Base-by-base conservation (phyloP, 2,329 filamentous ascomycete genomes). In the Sclerotinia minor region DNA sequence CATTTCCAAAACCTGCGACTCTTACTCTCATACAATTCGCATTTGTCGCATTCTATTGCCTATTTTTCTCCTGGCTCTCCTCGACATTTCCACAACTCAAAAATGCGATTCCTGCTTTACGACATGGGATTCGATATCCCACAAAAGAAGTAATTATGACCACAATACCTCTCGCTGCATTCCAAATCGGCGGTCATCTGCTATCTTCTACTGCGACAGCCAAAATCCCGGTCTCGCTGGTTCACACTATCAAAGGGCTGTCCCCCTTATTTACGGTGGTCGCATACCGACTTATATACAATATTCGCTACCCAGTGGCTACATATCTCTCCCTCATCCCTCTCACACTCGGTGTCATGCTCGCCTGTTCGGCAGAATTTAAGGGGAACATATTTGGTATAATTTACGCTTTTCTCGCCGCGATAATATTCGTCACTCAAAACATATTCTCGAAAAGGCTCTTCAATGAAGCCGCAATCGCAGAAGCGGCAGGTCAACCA, bases 371-470 rank as follows among this genome's bases (percentile, higher is more conserved):
- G 1, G 92, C 94, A 17, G 92, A 93, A 76, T 94, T 96, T 74
- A 90, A 88, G 29, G 94, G 92, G 41, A 94, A 99, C 76, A 85
- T 97, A 71, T 85, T 95, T 64, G 95, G 95, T n/a, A 90, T 99
- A 24, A 75, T 94, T 15, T 94, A 94, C 75, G 94, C 95, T 4
- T 89, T 99, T 49, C 82, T 92, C 45, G 94, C 92, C n/a, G 92
- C 95, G 9, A 82, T 98, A 67, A 90, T 98, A 72, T 99, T 99
- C 76, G 95, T 99, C 47, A 95, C 93, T 0, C 95, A 99, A 77
- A 99, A 99, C 77, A 99, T 99, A 68, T 96, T 97, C 72, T 98
- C 94, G 26, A 99, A 99, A 80, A 92, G 92, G 72, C 87, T 99
- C 13, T 99, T 99, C 83, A 99, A 97, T 78, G 94, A 97, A 77